phyloP scores from a whole-genome alignment of 805 yeast species.

The Yarrowia porcina region DNA sequence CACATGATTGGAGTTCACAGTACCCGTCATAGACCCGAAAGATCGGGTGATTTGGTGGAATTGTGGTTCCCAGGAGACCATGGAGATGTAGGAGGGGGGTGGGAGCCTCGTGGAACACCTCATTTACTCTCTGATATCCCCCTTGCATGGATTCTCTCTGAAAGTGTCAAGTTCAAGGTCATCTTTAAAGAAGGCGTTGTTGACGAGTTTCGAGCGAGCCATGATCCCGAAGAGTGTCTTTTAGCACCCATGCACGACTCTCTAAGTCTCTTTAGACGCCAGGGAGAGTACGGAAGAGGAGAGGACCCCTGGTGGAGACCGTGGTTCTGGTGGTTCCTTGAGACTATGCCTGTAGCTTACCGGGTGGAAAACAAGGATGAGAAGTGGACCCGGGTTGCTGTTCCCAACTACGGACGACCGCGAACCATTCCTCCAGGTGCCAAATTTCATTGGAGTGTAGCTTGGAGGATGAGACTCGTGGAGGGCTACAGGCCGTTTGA shows the following conservation, averaged over 20 bases:
- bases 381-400: not conserved
- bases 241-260: not conserved
- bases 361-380: conserved; percentile 18
- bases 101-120: not conserved
- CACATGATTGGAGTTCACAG: not conserved
- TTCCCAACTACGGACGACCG: not conserved
- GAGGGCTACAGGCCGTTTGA: conserved; percentile 5
- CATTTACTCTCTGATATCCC: conserved; percentile 13
- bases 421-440: conserved; percentile 6
- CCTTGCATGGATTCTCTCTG: conserved; percentile 11
- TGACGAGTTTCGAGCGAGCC: not conserved
- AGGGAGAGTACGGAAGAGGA: not conserved
- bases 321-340: conserved; percentile 20
- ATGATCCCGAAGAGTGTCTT: conserved; percentile 12
- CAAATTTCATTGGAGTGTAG: conserved; percentile 19
- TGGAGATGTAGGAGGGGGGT: conserved; percentile 64
- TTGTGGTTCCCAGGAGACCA: conserved; percentile 68
- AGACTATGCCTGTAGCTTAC: not conserved
- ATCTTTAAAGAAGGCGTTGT: conserved; percentile 9
- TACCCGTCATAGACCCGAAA: not conserved
- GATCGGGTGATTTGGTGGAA: conserved; percentile 44
- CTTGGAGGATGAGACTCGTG: conserved; percentile 2
- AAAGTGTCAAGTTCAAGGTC: conserved; percentile 5
- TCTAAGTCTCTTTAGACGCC: not conserved
- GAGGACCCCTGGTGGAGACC: conserved; percentile 23